Evolutionary conservation across 1,139 yeast genomes (phyloP), one percentile per base, ranked within the genome.

Genomic region (Saccharomyces uvarum): DNA sequence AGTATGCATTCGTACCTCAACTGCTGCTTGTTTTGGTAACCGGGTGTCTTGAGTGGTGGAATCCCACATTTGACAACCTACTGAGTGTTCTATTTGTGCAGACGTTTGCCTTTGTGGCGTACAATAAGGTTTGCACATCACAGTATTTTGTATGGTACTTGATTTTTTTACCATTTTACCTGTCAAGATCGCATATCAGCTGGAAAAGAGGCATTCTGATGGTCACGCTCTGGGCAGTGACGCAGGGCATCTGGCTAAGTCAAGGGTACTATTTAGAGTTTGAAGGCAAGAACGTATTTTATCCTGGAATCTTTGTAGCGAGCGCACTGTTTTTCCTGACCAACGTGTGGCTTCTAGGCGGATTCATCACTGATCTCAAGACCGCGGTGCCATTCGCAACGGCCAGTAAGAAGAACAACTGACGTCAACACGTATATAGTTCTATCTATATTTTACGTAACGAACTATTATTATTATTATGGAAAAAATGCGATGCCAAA

Each of bases 131-230:
- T 38, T 87, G 95, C 64, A 93, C 99, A 0, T 88, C 97, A 0
- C 95, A 86, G 66, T 93, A 93, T 70, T 93, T 93, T 70, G 82
- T 91, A 62, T 93, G 99, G 97, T 90, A 85, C 68, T 74, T 93
- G 65, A 88, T 90, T 14, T 81, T 90, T 62, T 71, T 90, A 50
- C 98, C 98, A 1, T 81, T 88, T 54, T 84, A 76, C 65, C 68
- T 87, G 16, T 74, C 83, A 1, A 67, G 71, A n/a, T 57, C 74
- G 9, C 63, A 65, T 56, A 63, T 61, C 50, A 59, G 61, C 13
- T 56, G 56, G 52, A 38, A 42, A 28, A 70, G 67, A 49, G 83
- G 84, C 0, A 24, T 75, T 0, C 21, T 70, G 0, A 76, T 79
- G 54, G 64, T 81, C 6, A 54, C 69, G 0, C 64, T 81, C 9